Evolutionary conservation across 2,329 filamentous ascomycete genomes (phyloP).

Genomic region (Aspergillus quadrilineatus): DNA sequence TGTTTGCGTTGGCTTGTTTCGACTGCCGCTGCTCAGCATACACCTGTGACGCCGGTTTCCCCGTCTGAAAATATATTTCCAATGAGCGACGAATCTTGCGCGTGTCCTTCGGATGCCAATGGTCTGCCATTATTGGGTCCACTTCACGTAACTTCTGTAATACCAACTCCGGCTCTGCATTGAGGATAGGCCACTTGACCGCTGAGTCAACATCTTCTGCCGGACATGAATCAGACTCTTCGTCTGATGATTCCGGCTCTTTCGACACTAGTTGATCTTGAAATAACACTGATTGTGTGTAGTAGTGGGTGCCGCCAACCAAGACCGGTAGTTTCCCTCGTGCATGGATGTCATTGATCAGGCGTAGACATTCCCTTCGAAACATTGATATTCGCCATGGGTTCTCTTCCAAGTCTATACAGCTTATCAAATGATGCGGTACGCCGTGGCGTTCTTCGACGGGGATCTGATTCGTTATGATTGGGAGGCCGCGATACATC

Average conservation of each 20-base stretch:
- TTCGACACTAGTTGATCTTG: slow-evolving; percentile 62
- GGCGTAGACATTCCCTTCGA: slow-evolving; percentile 63
- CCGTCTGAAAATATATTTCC: slow-evolving; percentile 84
- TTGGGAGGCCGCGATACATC: slow-evolving; percentile 84
- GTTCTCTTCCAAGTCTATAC: slow-evolving; percentile 70
- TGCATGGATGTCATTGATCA: slow-evolving; percentile 74
- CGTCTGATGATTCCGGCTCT: slow-evolving; percentile 25
- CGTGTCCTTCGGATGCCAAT: slow-evolving; percentile 91
- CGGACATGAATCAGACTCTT: slow-evolving; percentile 22
- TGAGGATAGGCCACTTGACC: slow-evolving; percentile 66
- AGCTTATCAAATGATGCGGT: slow-evolving; percentile 83
- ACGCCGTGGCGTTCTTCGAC: slow-evolving; percentile 71
- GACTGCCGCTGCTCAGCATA: slow-evolving; percentile 71
- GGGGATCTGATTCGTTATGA: slow-evolving; percentile 94
- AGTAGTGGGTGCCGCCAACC: slow-evolving; percentile 94
- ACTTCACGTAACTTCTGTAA: slow-evolving; percentile 71
- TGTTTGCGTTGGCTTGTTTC: slow-evolving; percentile 24
- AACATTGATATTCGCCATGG: slow-evolving; percentile 84
- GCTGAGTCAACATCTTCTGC: slow-evolving; percentile 24
- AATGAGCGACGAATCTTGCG: slow-evolving; percentile 88
- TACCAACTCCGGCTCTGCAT: slow-evolving; percentile 69
- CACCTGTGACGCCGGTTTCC: slow-evolving; percentile 76
- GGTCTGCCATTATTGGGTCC: slow-evolving; percentile 82
- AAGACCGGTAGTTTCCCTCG: slow-evolving; percentile 82
- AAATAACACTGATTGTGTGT: slow-evolving; percentile 85